A percentile compares a stretch with the other conserved stretches of the same genome.
Evolutionary conservation across 371 early-diverging fungal species (phyloP).

Genomic region (Mortierella sp.): DNA sequence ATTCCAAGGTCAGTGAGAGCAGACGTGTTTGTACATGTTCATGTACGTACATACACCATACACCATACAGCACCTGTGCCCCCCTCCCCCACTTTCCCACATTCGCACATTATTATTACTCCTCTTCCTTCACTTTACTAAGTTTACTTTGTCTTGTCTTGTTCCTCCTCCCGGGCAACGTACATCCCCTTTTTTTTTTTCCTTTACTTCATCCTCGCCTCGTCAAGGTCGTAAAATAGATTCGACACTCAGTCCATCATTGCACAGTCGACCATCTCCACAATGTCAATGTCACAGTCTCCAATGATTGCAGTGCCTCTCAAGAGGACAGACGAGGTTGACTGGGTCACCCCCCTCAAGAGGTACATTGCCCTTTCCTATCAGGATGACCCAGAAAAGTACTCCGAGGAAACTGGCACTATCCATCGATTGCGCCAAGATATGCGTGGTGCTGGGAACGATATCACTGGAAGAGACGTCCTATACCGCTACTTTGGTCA

Average conservation of each 20-base stretch:
- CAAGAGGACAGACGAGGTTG: constrained; percentile 91
- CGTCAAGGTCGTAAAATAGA: background rate
- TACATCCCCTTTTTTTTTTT: background rate
- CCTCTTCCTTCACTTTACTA: no score
- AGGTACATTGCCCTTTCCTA: constrained; percentile 86
- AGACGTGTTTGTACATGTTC: no score
- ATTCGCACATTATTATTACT: no score
- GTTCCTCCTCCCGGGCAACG: background rate
- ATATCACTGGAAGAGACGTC: constrained; percentile 91
- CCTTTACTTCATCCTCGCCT: background rate
- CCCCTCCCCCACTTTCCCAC: no score
- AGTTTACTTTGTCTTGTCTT: no score
- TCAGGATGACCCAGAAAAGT: constrained; percentile 94
- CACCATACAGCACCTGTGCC: no score
- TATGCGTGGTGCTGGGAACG: constrained; percentile 93
- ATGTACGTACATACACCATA: no score
- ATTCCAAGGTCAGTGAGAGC: no score
- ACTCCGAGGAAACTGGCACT: constrained; percentile 82
- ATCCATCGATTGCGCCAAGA: constrained; percentile 95
- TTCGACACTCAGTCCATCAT: background rate
- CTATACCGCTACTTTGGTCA: constrained; percentile 97
- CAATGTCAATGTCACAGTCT: constrained; percentile 49
- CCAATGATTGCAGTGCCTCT: constrained; percentile 66
- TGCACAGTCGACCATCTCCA: background rate
- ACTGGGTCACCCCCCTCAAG: constrained; percentile 87